phyloP scores from a whole-genome alignment of 306 rosid genomes.

The Citrullus mucosospermus region DNA sequence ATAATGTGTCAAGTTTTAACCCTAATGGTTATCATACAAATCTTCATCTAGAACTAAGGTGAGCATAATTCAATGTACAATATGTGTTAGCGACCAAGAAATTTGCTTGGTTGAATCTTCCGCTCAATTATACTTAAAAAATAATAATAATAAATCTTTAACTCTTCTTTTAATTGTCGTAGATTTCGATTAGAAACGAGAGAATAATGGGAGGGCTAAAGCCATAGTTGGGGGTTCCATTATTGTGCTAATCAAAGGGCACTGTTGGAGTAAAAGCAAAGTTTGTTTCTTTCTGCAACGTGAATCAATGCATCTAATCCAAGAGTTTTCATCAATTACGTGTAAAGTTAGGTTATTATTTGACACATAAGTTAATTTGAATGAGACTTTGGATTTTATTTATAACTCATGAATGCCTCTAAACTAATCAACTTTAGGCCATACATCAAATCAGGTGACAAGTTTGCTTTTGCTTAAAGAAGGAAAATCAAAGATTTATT shows the following conservation, averaged over 20 bases:
- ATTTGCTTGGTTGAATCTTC: no score
- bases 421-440: not conserved
- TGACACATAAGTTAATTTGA: not conserved
- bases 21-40: no score
- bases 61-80: no score
- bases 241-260: not conserved
- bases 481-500: not conserved
- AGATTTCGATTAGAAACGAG: not conserved
- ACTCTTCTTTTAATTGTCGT: not conserved
- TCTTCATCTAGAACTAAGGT: no score
- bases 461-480: not conserved
- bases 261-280: constrained; percentile 3
- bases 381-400: not conserved
- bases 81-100: no score
- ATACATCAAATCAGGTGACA: not conserved
- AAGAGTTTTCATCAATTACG: not conserved
- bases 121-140: no score
- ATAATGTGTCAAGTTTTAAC: no score
- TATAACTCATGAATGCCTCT: not conserved
- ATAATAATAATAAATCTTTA: no score
- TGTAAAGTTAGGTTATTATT: not conserved
- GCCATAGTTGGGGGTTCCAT: not conserved
- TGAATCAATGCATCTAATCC: not conserved
- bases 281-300: not conserved
- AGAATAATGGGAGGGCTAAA: not conserved